Percentiles rank a stretch among this genome's conserved stretches.
phyloP scores from a whole-genome alignment of 2,329 filamentous ascomycete genomes.

The Didymella pinodella region DNA sequence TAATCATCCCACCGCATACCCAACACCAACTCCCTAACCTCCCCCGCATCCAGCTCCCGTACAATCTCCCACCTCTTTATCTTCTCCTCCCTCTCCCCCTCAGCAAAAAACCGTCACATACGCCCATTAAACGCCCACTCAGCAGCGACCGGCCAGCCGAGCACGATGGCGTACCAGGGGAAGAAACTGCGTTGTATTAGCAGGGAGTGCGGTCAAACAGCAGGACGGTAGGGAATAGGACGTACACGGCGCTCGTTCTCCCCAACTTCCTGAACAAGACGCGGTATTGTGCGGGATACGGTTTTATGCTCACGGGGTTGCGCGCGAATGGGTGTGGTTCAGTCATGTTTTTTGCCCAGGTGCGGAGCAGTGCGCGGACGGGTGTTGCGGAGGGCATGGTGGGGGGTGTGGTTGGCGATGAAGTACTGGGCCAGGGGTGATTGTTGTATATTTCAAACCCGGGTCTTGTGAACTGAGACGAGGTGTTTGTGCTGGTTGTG shows the following conservation, averaged over 20 bases:
- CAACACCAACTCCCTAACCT: constrained; percentile 38
- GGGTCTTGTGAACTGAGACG: neutral
- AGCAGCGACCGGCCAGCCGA: constrained; percentile 47
- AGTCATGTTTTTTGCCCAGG: constrained; percentile 42
- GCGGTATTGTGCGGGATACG: constrained; percentile 37
- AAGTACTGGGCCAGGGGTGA: too few species aligned
- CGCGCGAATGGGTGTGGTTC: constrained; percentile 50
- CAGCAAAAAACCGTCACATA: constrained; percentile 40
- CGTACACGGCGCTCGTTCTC: constrained; percentile 42
- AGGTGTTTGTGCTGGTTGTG: constrained; percentile 10
- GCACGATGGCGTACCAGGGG: constrained; percentile 37
- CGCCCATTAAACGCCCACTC: constrained; percentile 37
- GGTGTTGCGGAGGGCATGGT: constrained; percentile 45
- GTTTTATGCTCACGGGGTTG: constrained; percentile 35
- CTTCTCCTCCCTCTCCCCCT: constrained; percentile 23
- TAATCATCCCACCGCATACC: constrained; percentile 46
- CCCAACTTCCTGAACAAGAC: constrained; percentile 34
- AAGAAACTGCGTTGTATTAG: constrained; percentile 32
- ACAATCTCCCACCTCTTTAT: neutral
- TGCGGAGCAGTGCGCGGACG: constrained; percentile 43
- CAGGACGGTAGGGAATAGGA: neutral
- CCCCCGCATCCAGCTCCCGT: constrained; percentile 26
- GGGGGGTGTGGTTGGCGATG: neutral
- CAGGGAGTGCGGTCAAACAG: too few species aligned
- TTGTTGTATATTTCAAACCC: too few species aligned